phyloP scores from a whole-genome alignment of 1,139 yeast genomes.

The Magnusiomyces tetraspermus region DNA sequence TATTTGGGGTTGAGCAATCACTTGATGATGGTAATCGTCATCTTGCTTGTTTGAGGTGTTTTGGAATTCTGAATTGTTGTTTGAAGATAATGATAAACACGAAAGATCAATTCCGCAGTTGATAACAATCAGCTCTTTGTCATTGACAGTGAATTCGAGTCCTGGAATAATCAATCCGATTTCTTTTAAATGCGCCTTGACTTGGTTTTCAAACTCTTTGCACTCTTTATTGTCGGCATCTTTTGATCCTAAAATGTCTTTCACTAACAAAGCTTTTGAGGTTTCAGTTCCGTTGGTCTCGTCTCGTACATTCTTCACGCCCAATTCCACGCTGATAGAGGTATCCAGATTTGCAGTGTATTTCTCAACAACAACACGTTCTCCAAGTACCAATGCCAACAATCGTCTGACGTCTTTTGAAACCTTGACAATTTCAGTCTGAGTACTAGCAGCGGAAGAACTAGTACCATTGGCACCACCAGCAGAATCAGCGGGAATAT shows the following conservation, averaged over 20 bases:
- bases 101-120: background rate
- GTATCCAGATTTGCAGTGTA: conserved; percentile 42
- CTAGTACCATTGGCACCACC: no score
- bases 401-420: conserved; percentile 36
- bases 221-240: background rate
- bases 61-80: conserved; percentile 19
- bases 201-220: background rate
- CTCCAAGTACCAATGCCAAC: conserved; percentile 61
- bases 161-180: background rate
- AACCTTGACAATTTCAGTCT: conserved; percentile 4
- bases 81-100: conserved; percentile 13
- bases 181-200: background rate
- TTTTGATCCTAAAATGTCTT: background rate
- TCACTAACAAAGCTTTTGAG: no score
- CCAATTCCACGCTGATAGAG: conserved; percentile 37
- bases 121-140: background rate
- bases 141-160: background rate
- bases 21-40: conserved; percentile 8
- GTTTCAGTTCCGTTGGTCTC: conserved; percentile 18
- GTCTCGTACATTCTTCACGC: no score
- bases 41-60: conserved; percentile 19
- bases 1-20: conserved; percentile 12
- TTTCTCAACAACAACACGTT: conserved; percentile 47
- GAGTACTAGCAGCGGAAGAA: conserved; percentile 4
- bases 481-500: no score